Evolutionary conservation across 2,329 filamentous ascomycete species (phyloP), one percentile per base, ranked within the genome.

Genomic region (Aspergillus sp.): DNA sequence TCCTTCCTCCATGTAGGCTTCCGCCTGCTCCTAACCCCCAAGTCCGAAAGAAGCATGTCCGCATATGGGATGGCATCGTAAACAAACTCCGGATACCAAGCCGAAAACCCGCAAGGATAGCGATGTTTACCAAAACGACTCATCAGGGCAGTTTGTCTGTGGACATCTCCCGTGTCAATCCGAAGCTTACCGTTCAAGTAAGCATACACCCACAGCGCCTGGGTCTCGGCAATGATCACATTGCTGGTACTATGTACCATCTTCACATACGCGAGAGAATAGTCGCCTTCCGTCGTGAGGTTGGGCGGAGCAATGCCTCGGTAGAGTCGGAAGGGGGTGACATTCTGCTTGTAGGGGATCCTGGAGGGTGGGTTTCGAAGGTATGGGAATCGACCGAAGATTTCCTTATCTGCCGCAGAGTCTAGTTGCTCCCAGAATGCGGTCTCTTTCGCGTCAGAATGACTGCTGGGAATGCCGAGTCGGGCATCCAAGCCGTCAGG

Each of bases 321-420:
- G 19, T 47, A 47, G 3, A 47, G 45, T 17, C 45, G 45, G 32
- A 47, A 47, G 45, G 45, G 45, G 17, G 24, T 47, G 11, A 47
- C 45, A 22, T 47, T 14, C 32, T 47, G 45, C 32, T 47, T 47
- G 30, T 47, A 47, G 45, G 45, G 45, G 32, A 47, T 38, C 16
- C 35, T 38, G 35, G 35, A 17, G 6, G 52, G 52, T 5, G 20
- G 52, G 14, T 42, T 13, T 13, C 44, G 30, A 10, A 54, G 41
- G 26, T 40, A 45, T 33, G 52, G 49, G 35, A 54, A 54, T 8
- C 26, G 38, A 11, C 8, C 19, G 3, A 51, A 17, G 16, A 54
- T 54, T 14, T 40, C 33, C 22, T 48, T 16, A 19, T 51, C 48
- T 13, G 52, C 48, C 2, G 20, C 13, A 4, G 11, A n/a, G n/a